Evolutionary conservation across 805 yeast species (phyloP), one percentile per base, ranked within the genome.

Genomic region (Ogataea naganishii): DNA sequence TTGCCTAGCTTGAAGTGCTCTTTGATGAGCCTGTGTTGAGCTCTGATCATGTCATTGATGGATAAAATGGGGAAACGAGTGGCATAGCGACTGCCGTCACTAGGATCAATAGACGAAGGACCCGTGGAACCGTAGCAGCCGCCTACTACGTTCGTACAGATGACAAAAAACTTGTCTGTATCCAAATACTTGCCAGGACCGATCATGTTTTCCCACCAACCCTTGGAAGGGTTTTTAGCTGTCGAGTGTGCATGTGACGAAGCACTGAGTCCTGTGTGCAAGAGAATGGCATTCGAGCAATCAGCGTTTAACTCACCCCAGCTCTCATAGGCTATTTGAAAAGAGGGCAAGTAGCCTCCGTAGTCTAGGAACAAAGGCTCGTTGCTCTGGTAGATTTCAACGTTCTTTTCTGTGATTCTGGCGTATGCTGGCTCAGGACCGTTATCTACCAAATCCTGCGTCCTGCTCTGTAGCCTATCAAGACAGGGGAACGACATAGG

Each of bases 61-160:
- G 95, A 78, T 8, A 88, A 46, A 27, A 88, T 75, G 3, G 96
- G 96, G 53, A 88, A 88, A 20, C 86, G 61, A 0, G 96, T 85
- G 4, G 85, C 96, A 52, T 84, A 88, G 27, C 75, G 64, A 33
- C 69, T 60, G 15, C 60, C 56, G 38, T 74, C 77, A 2, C 75
- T 71, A 1, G 95, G 94, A 43, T 83, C 84, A 8, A 62, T 52
- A 0, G 92, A 75, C 2, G 89, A 75, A 1, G 96, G 96, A 0
- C 96, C 96, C 0, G 96, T 86, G 6, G 94, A 80, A 3, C 96
- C 96, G 53, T 80, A 88, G 54, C 96, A 88, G 1, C 96, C 95
- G 5, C 96, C 96, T 24, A 88, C 63, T 5, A 85, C 95, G 50
- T 88, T 88, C 1, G 96, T 82, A 56, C 96, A 88, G 6, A 88